Percentiles rank a stretch among this genome's conserved stretches.
Conservation (phyloP, 1,139 yeast genomes). For the Yamadazyma atmosphaerica region DNA sequence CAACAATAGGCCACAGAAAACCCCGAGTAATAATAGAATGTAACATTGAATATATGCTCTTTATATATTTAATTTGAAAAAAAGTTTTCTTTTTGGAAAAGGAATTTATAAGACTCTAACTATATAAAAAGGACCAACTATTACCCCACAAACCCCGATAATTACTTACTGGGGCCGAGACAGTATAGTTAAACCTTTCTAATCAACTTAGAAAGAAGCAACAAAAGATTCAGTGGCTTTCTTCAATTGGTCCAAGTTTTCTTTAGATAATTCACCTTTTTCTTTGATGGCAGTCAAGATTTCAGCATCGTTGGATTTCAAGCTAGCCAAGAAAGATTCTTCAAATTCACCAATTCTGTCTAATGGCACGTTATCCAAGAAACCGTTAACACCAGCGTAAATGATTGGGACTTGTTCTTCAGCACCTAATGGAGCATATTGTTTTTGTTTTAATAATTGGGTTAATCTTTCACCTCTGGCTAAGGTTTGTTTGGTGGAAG, state of each 20-base stretch:
- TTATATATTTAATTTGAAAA: constrained; percentile 13
- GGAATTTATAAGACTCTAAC: constrained; percentile 11
- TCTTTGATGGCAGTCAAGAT: constrained; percentile 81
- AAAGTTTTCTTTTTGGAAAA: constrained; percentile 1
- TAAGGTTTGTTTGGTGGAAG: constrained; percentile 98
- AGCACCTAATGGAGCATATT: constrained; percentile 94
- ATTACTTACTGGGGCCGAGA: constrained; percentile 7
- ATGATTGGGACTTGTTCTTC: constrained; percentile 99
- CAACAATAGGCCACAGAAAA: too few relatives aligned
- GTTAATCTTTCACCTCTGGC: constrained; percentile 99
- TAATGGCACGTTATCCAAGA: constrained; percentile 84
- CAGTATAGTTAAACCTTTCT: too few relatives aligned
- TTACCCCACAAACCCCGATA: constrained; percentile 3
- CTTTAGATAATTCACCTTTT: constrained; percentile 90
- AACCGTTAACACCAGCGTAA: constrained; percentile 99
- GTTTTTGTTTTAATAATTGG: constrained; percentile 97
- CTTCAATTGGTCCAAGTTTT: constrained; percentile 84
- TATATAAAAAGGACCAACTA: constrained; percentile 3
- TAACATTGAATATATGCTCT: constrained; percentile 16
- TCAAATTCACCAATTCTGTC: constrained; percentile 91
- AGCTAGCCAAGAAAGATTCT: constrained; percentile 85
- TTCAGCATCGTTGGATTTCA: constrained; percentile 86
- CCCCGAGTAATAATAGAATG: too few relatives aligned
- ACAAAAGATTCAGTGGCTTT: constrained; percentile 88
- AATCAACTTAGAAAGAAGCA: constrained; percentile 66